These are phyloP conservation scores for Auriscalpium microsporum DNA, from an alignment of 768 basidiomycete genomes.

Conservation along the genomic window DNA sequence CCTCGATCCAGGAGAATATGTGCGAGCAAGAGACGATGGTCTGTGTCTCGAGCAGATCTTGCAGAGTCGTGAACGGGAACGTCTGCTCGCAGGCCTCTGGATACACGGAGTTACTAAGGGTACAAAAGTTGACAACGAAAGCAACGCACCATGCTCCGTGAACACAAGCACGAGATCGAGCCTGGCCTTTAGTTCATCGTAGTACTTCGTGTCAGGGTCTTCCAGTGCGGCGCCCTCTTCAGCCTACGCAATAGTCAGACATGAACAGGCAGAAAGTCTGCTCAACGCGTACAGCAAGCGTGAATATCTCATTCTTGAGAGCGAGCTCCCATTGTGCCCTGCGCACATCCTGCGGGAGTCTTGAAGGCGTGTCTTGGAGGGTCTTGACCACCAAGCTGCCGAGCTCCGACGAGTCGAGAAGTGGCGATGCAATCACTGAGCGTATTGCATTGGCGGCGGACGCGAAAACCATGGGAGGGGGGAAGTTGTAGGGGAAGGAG, in stretches of 20 bases:
- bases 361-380: conserved; percentile 8
- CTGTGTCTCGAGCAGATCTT: conserved; percentile 79
- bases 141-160: conserved; percentile 60
- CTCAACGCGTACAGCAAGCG: conserved; percentile 50
- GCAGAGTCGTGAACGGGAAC: conserved; percentile 65
- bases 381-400: conserved; percentile 7
- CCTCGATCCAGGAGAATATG: conserved; percentile 84
- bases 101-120: conserved; percentile 2
- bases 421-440: conserved; percentile 7
- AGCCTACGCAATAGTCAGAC: conserved; percentile 30
- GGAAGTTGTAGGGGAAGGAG: no score
- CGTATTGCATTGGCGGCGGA: conserved; percentile 13
- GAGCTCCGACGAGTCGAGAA: conserved; percentile 7
- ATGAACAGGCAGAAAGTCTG: neutral
- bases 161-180: conserved; percentile 71
- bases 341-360: conserved; percentile 43
- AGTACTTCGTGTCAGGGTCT: conserved; percentile 45
- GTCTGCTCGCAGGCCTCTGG: conserved; percentile 71
- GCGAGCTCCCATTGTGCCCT: conserved; percentile 72
- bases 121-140: neutral
- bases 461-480: conserved; percentile 3
- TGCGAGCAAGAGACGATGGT: conserved; percentile 81
- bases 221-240: conserved; percentile 62
- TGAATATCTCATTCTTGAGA: conserved; percentile 62
- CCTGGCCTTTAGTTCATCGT: conserved; percentile 46